phyloP scores from a whole-genome alignment of 345 rosid genomes.

The Pelargonium nanum region DNA sequence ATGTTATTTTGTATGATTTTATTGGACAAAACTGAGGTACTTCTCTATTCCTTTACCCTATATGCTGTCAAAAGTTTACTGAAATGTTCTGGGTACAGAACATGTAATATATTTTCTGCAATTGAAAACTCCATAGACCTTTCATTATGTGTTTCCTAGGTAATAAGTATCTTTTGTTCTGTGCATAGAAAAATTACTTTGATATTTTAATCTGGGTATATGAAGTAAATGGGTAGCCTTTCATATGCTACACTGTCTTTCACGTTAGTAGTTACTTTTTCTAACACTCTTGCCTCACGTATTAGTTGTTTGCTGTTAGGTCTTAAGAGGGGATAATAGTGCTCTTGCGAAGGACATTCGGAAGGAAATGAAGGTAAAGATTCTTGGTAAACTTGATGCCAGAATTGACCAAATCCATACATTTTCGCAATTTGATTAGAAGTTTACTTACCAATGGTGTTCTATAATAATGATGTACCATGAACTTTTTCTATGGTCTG shows the following conservation, averaged over 20 bases:
- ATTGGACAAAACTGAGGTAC: neutral
- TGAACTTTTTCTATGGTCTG: too few relatives aligned
- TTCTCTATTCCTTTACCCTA: neutral
- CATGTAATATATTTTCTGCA: neutral
- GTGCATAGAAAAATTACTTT: neutral
- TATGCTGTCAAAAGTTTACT: neutral
- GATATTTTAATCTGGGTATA: neutral
- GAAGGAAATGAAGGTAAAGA: constrained; percentile 82
- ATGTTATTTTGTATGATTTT: neutral
- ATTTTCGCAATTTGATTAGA: constrained; percentile 2
- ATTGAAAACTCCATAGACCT: neutral
- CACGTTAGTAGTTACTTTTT: neutral
- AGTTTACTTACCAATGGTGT: neutral
- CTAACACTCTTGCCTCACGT: constrained; percentile 4
- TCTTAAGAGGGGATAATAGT: constrained; percentile 80
- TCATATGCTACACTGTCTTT: neutral
- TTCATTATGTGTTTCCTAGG: neutral
- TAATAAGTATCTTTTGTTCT: neutral
- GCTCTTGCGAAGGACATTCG: constrained; percentile 80
- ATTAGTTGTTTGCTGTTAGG: constrained; percentile 30
- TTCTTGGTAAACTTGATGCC: neutral
- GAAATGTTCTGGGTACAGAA: neutral
- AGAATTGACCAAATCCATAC: neutral
- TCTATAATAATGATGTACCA: too few relatives aligned
- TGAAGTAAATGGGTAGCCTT: neutral